Conservation (phyloP, 805 yeast genomes). For the Candida silvicultrix region DNA sequence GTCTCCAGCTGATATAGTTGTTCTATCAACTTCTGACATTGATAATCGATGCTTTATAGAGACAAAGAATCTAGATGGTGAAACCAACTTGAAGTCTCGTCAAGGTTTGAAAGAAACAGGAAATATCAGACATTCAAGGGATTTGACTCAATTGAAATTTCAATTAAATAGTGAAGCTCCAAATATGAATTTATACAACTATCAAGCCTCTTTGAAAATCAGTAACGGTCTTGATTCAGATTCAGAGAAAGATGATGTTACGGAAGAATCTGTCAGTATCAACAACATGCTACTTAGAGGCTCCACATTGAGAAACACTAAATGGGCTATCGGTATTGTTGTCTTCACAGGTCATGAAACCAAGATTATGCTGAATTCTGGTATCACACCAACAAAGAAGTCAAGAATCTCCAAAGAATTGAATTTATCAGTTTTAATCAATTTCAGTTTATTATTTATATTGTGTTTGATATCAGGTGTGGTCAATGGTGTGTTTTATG, state of each 20-base stretch:
- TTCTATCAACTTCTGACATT: constrained; percentile 57
- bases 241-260: neutral
- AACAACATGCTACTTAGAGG: constrained; percentile 70
- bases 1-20: constrained; percentile 68
- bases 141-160: constrained; percentile 43
- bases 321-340: constrained; percentile 75
- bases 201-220: constrained; percentile 62
- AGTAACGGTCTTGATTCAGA: constrained; percentile 28
- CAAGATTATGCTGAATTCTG: constrained; percentile 75
- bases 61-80: constrained; percentile 79
- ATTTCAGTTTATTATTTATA: constrained; percentile 55
- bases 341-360: constrained; percentile 74
- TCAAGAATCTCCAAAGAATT: constrained; percentile 72
- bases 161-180: constrained; percentile 79
- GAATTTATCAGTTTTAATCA: constrained; percentile 61
- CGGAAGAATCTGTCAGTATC: constrained; percentile 57
- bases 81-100: constrained; percentile 67
- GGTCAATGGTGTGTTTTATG: constrained; percentile 65
- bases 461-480: constrained; percentile 66
- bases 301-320: constrained; percentile 66
- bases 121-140: constrained; percentile 38
- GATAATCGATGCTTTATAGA: constrained; percentile 69
- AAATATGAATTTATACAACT: constrained; percentile 65
- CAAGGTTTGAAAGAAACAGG: constrained; percentile 60
- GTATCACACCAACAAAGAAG: constrained; percentile 69